These are phyloP conservation scores for Sedum album DNA, from an alignment of 164 flowering plant genomes.

Conservation along the genomic window DNA sequence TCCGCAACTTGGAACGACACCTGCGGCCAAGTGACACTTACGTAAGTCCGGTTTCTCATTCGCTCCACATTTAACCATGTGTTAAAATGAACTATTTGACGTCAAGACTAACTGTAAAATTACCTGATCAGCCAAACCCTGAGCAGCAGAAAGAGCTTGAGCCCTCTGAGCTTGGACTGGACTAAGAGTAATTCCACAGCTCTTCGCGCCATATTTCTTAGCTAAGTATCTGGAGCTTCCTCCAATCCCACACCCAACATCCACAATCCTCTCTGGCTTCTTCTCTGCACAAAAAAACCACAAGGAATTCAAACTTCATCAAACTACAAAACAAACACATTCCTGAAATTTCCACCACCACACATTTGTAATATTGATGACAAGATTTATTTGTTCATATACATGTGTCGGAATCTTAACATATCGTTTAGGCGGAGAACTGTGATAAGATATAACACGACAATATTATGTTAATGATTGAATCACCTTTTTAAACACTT, in stretches of 20 bases:
- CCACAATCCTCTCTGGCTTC: slow-evolving; percentile 57
- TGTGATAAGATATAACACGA: too few species aligned
- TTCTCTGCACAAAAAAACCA: slow-evolving; percentile 12
- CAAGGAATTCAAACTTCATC: not conserved
- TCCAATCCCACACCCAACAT: slow-evolving; percentile 97
- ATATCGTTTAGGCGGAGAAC: too few species aligned
- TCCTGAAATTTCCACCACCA: not conserved
- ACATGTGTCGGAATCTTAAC: too few species aligned
- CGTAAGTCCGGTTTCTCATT: too few species aligned
- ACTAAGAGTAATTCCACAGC: slow-evolving; percentile 76
- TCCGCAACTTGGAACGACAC: slow-evolving; percentile 86
- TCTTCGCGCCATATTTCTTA: slow-evolving; percentile 52
- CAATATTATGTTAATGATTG: too few species aligned
- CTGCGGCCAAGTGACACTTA: slow-evolving; percentile 22
- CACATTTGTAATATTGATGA: too few species aligned
- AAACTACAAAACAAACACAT: not conserved
- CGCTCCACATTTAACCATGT: not conserved
- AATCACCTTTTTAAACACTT: too few species aligned
- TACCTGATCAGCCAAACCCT: slow-evolving; percentile 64
- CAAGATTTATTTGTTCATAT: too few species aligned
- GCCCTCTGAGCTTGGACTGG: slow-evolving; percentile 82
- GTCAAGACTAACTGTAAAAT: not conserved
- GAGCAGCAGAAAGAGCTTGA: slow-evolving; percentile 53
- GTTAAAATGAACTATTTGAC: not conserved
- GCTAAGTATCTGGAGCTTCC: slow-evolving; percentile 91